phyloP scores from a whole-genome alignment of 1,284 basidiomycete species.

The Microbotryum silenes-acaulis region DNA sequence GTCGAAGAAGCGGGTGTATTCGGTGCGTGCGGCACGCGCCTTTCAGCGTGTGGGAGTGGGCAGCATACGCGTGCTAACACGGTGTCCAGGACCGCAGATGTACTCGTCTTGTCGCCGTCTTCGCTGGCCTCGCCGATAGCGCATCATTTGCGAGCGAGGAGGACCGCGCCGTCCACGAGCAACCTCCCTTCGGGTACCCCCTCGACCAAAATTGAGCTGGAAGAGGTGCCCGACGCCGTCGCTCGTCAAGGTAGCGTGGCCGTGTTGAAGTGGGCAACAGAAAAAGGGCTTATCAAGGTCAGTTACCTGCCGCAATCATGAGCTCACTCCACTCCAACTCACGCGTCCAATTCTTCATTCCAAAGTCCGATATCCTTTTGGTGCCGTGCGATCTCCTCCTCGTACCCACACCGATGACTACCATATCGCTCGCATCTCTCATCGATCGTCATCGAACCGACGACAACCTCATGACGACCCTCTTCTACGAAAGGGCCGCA shows the following conservation, averaged over 20 bases:
- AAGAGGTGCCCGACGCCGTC: slow-evolving; percentile 29
- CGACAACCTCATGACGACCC: slow-evolving; percentile 60
- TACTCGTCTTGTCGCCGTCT: slow-evolving; percentile 65
- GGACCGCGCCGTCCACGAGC: slow-evolving; percentile 11
- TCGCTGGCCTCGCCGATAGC: slow-evolving; percentile 28
- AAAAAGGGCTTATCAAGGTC: slow-evolving; percentile 31
- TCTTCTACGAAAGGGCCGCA: slow-evolving; percentile 56
- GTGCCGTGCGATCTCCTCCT: slow-evolving; percentile 85
- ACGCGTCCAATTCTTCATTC: neutral
- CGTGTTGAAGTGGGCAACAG: slow-evolving; percentile 30
- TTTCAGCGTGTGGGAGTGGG: neutral
- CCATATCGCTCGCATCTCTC: slow-evolving; percentile 59
- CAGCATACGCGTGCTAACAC: neutral
- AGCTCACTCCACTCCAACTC: neutral
- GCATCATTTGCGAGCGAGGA: slow-evolving; percentile 31
- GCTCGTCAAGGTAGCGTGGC: slow-evolving; percentile 18
- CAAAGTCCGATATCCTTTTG: slow-evolving; percentile 70
- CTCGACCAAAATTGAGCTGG: slow-evolving; percentile 30
- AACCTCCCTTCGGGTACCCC: slow-evolving; percentile 2
- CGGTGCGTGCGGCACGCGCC: slow-evolving; percentile 47
- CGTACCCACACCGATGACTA: slow-evolving; percentile 19
- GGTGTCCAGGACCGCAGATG: slow-evolving; percentile 49
- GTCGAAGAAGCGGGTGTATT: slow-evolving; percentile 75
- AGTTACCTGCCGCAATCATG: neutral
- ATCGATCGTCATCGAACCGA: slow-evolving; percentile 75